Evolutionary conservation across 73 alveolate species (phyloP).

Genomic region (Tetrahymena malaccensis): DNA sequence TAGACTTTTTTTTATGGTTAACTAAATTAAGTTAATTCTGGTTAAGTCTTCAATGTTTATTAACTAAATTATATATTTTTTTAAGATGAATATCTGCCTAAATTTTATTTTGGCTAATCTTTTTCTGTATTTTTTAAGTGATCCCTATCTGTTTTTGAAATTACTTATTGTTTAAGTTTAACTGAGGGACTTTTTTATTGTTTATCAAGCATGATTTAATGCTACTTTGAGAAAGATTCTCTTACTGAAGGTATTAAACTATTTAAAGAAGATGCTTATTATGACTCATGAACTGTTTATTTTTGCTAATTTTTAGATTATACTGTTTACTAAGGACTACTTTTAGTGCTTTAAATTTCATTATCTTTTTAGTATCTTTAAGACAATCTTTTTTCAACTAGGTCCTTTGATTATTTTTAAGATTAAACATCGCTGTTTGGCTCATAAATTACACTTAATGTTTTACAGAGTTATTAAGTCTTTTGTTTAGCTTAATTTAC

Average conservation of each 20-base stretch:
- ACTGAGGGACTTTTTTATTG: not conserved
- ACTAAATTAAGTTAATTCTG: not conserved
- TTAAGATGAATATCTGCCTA: not conserved
- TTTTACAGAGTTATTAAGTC: not conserved
- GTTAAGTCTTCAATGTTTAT: not conserved
- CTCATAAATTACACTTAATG: not conserved
- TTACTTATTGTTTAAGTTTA: not conserved
- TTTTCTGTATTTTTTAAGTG: not conserved
- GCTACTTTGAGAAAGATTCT: not conserved
- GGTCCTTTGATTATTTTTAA: not conserved
- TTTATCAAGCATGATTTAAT: not conserved
- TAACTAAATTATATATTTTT: not conserved
- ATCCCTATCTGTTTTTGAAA: not conserved
- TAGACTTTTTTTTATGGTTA: not conserved
- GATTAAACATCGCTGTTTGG: not conserved
- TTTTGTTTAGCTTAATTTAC: no score
- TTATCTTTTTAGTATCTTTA: no score
- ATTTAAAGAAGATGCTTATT: not conserved
- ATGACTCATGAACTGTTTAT: not conserved
- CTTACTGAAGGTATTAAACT: not conserved
- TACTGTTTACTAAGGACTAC: no score
- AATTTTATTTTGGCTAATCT: not conserved
- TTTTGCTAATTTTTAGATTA: not conserved
- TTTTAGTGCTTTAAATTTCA: not conserved
- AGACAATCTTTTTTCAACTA: not conserved